Conservation (phyloP, 768 basidiomycete genomes). For the Lactarius vividus region DNA sequence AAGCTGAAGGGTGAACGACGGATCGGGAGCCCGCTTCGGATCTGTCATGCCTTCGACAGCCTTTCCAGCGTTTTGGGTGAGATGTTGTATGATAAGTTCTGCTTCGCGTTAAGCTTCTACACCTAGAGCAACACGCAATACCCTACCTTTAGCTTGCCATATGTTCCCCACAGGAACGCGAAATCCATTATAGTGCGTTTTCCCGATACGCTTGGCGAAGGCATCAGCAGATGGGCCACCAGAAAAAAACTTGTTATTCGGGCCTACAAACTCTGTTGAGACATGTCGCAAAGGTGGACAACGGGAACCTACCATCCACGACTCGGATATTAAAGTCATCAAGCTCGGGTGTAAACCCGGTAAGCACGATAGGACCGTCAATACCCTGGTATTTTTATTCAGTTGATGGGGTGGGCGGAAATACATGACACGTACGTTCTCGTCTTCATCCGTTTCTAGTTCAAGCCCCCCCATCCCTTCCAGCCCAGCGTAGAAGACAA, state of each 20-base stretch:
- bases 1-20: conserved; percentile 74
- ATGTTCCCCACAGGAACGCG: conserved; percentile 58
- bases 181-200: conserved; percentile 67
- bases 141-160: conserved; percentile 83
- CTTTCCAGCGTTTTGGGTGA: conserved; percentile 56
- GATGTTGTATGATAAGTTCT: conserved; percentile 64
- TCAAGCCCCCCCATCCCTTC: conserved; percentile 84
- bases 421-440: conserved; percentile 53
- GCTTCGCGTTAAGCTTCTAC: conserved; percentile 5
- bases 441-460: conserved; percentile 72
- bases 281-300: background rate
- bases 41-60: conserved; percentile 54
- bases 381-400: conserved; percentile 56
- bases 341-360: conserved; percentile 72
- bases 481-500: conserved; percentile 84
- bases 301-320: conserved; percentile 57
- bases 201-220: conserved; percentile 63
- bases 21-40: conserved; percentile 58
- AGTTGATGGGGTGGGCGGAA: background rate
- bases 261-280: conserved; percentile 41
- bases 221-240: conserved; percentile 53
- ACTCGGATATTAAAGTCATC: conserved; percentile 82
- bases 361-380: conserved; percentile 62
- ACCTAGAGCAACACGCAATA: conserved; percentile 2
- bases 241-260: conserved; percentile 52